Evolutionary conservation across 1,284 basidiomycete genomes (phyloP).

Genomic region (Apiotrichum sp.): DNA sequence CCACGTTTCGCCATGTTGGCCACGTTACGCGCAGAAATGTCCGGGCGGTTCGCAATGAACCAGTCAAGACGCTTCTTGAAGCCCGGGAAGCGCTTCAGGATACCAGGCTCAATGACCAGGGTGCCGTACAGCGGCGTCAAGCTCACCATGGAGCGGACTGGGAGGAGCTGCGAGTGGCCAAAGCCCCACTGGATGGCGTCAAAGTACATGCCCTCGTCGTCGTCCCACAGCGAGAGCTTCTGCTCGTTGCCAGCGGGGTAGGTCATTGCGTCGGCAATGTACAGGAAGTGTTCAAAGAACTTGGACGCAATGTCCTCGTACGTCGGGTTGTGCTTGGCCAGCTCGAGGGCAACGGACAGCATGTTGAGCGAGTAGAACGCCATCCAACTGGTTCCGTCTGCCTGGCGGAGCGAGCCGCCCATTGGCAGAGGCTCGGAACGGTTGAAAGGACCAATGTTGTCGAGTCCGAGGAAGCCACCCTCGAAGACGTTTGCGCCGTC

Average conservation of each 20-base stretch:
- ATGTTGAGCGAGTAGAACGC: constrained; percentile 85
- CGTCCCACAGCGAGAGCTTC: constrained; percentile 85
- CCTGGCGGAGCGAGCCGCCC: constrained; percentile 84
- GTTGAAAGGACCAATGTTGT: constrained; percentile 98
- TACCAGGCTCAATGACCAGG: constrained; percentile 81
- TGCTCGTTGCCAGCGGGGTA: constrained; percentile 67
- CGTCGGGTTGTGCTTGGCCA: constrained; percentile 93
- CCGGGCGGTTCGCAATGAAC: constrained; percentile 90
- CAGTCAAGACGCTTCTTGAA: constrained; percentile 98
- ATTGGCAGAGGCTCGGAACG: constrained; percentile 94
- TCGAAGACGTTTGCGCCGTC: constrained; percentile 96
- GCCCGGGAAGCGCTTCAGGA: constrained; percentile 84
- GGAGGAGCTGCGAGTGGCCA: constrained; percentile 76
- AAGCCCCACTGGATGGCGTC: constrained; percentile 90
- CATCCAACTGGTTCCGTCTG: constrained; percentile 99
- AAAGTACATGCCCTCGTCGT: constrained; percentile 95
- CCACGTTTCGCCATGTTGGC: constrained; percentile 86
- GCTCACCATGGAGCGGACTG: constrained; percentile 86
- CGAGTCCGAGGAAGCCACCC: constrained; percentile 93
- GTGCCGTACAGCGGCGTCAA: constrained; percentile 94
- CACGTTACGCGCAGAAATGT: constrained; percentile 82
- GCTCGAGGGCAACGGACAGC: constrained; percentile 92
- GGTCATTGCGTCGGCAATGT: constrained; percentile 97
- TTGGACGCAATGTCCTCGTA: constrained; percentile 99
- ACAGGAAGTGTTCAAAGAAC: constrained; percentile 77